phyloP scores from a whole-genome alignment of 2,329 filamentous ascomycete genomes.

The Coniella vitis region DNA sequence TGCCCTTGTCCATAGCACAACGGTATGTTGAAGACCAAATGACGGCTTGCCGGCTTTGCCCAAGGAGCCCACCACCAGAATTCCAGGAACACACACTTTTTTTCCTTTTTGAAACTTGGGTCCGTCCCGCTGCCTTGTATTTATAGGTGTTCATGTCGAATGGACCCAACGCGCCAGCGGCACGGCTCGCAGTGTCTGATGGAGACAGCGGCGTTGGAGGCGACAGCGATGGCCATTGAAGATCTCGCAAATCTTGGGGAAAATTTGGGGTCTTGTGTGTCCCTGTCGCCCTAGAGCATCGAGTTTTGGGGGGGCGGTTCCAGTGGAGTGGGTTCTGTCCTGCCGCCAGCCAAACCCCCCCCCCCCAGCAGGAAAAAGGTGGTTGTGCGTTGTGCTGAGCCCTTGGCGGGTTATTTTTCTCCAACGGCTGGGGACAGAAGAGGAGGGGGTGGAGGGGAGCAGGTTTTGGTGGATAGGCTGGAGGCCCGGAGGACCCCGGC shows the following conservation, averaged over 20 bases:
- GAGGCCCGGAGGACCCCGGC: slow-evolving; percentile 6
- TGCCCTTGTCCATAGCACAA: too few species aligned
- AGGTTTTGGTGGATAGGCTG: neutral
- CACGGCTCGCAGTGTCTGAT: slow-evolving; percentile 15
- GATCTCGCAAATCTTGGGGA: slow-evolving; percentile 16
- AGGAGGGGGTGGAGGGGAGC: neutral
- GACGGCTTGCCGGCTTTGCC: too few species aligned
- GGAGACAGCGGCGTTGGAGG: slow-evolving; percentile 13
- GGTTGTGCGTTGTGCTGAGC: neutral
- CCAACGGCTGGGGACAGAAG: slow-evolving; percentile 10
- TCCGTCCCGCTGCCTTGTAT: neutral
- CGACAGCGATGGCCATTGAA: slow-evolving; percentile 12
- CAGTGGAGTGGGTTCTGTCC: slow-evolving; percentile 11
- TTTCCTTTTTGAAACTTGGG: too few species aligned
- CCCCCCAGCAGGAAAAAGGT: too few species aligned
- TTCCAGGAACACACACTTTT: too few species aligned
- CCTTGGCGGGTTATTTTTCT: slow-evolving; percentile 1
- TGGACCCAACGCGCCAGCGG: slow-evolving; percentile 14
- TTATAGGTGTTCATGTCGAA: slow-evolving; percentile 4
- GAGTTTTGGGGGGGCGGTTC: slow-evolving; percentile 9
- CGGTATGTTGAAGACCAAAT: too few species aligned
- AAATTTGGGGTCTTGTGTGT: slow-evolving; percentile 13
- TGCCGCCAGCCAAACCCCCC: too few species aligned
- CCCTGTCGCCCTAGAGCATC: slow-evolving; percentile 6
- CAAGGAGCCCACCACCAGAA: too few species aligned